phyloP scores from a whole-genome alignment of 163 green algal species.

The Coccomyxa subellipsoidea region DNA sequence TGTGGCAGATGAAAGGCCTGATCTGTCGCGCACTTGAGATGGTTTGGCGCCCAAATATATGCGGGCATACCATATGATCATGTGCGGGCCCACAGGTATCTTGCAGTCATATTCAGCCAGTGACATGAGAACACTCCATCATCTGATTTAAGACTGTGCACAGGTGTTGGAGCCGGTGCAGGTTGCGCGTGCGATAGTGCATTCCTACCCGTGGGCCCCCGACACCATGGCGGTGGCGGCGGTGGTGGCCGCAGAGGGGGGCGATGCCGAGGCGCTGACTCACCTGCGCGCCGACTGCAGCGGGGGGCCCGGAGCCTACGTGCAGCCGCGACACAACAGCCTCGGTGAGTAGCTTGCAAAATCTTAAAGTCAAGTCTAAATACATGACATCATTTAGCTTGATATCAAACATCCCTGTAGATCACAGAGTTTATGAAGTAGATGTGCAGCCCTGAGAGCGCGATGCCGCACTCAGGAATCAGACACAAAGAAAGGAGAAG shows the following conservation, averaged over 20 bases:
- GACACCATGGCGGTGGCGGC: constrained; percentile 34
- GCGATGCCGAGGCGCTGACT: constrained; percentile 3
- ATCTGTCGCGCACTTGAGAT: not conserved
- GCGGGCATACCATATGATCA: not conserved
- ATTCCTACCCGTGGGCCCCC: constrained; percentile 52
- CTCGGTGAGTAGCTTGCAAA: not conserved
- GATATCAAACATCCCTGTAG: too few relatives aligned
- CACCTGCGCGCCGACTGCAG: not conserved
- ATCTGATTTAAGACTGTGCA: too few relatives aligned
- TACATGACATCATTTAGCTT: too few relatives aligned
- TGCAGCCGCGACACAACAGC: not conserved
- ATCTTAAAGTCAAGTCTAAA: too few relatives aligned
- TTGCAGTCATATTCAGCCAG: not conserved
- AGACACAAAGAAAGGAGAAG: too few relatives aligned
- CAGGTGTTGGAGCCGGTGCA: constrained; percentile 36
- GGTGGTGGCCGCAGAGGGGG: constrained; percentile 13
- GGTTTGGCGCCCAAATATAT: not conserved
- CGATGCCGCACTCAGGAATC: too few relatives aligned
- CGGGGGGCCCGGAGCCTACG: not conserved
- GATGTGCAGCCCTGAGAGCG: too few relatives aligned
- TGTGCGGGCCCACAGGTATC: not conserved
- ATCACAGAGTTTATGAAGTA: too few relatives aligned
- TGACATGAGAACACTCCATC: too few relatives aligned
- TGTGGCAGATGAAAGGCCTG: not conserved
- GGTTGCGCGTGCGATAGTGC: constrained; percentile 46